Conservation (phyloP, 257 asterid species). For the Cruciata laevipes region DNA sequence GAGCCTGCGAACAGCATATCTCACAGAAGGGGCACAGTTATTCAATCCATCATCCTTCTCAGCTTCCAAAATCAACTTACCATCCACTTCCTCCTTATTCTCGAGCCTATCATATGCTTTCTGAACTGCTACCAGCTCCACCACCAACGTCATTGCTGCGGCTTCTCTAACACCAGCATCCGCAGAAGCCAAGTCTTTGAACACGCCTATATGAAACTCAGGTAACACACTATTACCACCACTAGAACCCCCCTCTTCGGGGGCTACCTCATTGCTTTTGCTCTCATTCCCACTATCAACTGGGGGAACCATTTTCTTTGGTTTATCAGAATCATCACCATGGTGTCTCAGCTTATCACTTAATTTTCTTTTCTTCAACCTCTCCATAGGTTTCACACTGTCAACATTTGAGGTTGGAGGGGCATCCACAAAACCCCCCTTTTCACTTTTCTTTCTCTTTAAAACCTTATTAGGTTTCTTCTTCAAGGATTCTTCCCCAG, state of each 20-base stretch:
- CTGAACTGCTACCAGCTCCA: slow-evolving; percentile 70
- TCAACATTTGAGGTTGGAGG: slow-evolving; percentile 31
- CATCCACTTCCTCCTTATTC: slow-evolving; percentile 71
- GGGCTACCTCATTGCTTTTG: slow-evolving; percentile 16
- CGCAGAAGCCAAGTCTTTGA: slow-evolving; percentile 62
- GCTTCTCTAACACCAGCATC: slow-evolving; percentile 57
- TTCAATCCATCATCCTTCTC: slow-evolving; percentile 90
- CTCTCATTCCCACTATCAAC: slow-evolving; percentile 27
- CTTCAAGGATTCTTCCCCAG: slow-evolving; percentile 30
- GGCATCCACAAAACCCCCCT: slow-evolving; percentile 21
- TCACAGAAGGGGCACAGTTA: slow-evolving; percentile 84
- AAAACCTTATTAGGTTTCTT: slow-evolving; percentile 49
- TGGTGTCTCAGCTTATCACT: slow-evolving; percentile 50
- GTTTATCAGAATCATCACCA: slow-evolving; percentile 18
- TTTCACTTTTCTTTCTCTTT: slow-evolving; percentile 32
- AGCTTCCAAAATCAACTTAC: slow-evolving; percentile 70
- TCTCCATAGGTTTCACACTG: slow-evolving; percentile 59
- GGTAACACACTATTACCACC: slow-evolving; percentile 48
- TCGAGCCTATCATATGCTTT: slow-evolving; percentile 66
- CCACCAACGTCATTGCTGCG: slow-evolving; percentile 59
- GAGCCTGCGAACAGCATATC: slow-evolving; percentile 95
- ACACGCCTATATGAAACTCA: slow-evolving; percentile 82
- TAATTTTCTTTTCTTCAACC: slow-evolving; percentile 48
- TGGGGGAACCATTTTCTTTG: slow-evolving; percentile 11
- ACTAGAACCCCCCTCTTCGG: slow-evolving; percentile 14